These are phyloP conservation scores for Macrophomina pseudophaseolina DNA, from an alignment of 2,329 filamentous ascomycete genomes.

Conservation along the genomic window DNA sequence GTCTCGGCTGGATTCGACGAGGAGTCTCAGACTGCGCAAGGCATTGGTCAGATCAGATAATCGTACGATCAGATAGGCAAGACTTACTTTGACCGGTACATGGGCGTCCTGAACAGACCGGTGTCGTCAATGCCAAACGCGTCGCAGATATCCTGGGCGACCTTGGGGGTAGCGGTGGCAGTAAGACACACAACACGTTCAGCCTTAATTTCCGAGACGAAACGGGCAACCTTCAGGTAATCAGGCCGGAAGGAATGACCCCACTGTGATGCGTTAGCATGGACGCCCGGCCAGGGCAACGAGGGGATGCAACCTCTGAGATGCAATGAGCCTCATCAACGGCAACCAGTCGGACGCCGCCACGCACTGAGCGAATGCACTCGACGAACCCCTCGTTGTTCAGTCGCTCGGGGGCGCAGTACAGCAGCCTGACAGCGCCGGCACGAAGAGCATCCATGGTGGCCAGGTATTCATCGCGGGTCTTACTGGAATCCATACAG, in stretches of 20 bases:
- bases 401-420: constrained; percentile 64
- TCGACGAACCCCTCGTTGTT: constrained; percentile 67
- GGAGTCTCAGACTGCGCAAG: constrained; percentile 50
- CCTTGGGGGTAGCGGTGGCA: constrained; percentile 63
- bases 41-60: constrained; percentile 33
- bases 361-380: constrained; percentile 59
- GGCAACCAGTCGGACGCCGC: constrained; percentile 62
- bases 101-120: constrained; percentile 63
- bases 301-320: constrained; percentile 46
- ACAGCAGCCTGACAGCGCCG: constrained; percentile 60
- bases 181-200: constrained; percentile 66
- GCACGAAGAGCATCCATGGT: constrained; percentile 54
- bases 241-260: constrained; percentile 58
- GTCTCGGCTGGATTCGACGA: constrained; percentile 52
- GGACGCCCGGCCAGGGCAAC: not conserved
- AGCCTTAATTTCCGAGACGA: constrained; percentile 60
- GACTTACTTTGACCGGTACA: constrained; percentile 60
- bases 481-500: constrained; percentile 62
- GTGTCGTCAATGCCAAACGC: constrained; percentile 57
- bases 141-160: constrained; percentile 60
- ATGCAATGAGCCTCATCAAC: constrained; percentile 66
- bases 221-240: constrained; percentile 62
- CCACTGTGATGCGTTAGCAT: constrained; percentile 41
- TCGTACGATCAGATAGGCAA: not conserved
- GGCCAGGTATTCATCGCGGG: constrained; percentile 44